Conservation (phyloP, 306 rosid genomes). For the Vigna trinervia region DNA sequence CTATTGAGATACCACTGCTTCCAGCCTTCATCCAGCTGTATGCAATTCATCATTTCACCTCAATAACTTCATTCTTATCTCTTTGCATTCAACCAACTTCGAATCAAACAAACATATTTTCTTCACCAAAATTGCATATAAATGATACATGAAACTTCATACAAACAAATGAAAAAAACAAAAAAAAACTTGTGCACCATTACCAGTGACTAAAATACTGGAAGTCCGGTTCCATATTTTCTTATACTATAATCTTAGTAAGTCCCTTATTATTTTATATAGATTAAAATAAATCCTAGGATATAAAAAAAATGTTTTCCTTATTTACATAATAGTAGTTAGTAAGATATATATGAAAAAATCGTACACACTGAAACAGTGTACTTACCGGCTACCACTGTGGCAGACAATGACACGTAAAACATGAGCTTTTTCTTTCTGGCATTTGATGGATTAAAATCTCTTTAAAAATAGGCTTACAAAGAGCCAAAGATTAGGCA, state of each 20-base stretch:
- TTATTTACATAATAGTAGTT: background rate
- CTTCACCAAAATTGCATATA: background rate
- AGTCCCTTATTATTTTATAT: background rate
- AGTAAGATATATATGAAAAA: background rate
- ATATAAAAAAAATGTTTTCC: too few species aligned
- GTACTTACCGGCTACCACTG: background rate
- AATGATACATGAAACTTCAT: background rate
- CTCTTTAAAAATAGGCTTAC: background rate
- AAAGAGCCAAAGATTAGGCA: background rate
- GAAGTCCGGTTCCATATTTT: too few species aligned
- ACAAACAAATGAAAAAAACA: background rate
- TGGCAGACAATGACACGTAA: background rate
- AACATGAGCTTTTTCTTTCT: background rate
- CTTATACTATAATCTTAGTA: background rate
- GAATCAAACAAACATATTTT: background rate
- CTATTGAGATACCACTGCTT: slow-evolving; percentile 24
- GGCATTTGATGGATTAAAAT: background rate
- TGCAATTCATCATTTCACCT: slow-evolving; percentile 23
- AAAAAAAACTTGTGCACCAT: background rate
- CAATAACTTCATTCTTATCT: slow-evolving; percentile 27
- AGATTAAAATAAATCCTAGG: too few species aligned
- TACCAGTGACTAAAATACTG: background rate
- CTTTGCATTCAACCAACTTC: too few species aligned
- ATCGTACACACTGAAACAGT: background rate
- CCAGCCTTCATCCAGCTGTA: slow-evolving; percentile 54